Evolutionary conservation across 805 yeast genomes (phyloP), one percentile per base, ranked within the genome.

Genomic region (Pichia phayaonensis): DNA sequence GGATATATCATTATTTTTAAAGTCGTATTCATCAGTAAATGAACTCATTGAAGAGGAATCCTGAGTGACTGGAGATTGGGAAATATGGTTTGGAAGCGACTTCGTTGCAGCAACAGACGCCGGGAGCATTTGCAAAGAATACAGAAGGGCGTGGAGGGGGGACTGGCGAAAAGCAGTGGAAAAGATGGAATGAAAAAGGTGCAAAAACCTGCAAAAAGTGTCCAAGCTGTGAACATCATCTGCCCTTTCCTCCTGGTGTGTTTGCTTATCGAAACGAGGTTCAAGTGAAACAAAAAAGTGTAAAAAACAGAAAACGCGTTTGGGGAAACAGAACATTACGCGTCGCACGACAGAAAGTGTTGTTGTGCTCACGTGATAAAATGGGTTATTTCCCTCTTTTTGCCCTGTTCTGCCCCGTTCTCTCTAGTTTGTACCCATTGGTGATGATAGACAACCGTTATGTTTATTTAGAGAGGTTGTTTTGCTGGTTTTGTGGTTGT

Each of bases 11-110:
- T 61, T 46, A 40, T 56, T 50, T 45, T 56, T 61, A 54, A 64
- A 64, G 49, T 68, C 72, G 22, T 60, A 65, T 38, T 68, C 72
- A 53, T 67, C 70, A 27, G 65, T 64, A 3, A 59, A 58, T 29
- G 70, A 63, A 46, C 61, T 63, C 59, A 63, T 58, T 18, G 71
- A 65, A 21, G 54, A 53, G 4, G 69, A 60, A 48, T 65, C 48
- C 16, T 44, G 48, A n/a, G 48, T 47, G 3, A 15, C 24, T 13
- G 50, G 48, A 18, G 54, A 38, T 3, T 46, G 39, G 2, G 42
- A 36, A 23, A 16, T 29, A 2, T 22, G 40, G 31, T n/a, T 24
- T 13, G 13, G 20, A 24, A 16, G 21, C 15, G 31, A 8, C 24
- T 41, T 27, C n/a, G 11, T 34, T 34, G 20, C 5, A 34, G 20